Evolutionary conservation across 495 filamentous ascomycete species (phyloP), one percentile per base, ranked within the genome.

Genomic region (Lasiosphaeria hispida): DNA sequence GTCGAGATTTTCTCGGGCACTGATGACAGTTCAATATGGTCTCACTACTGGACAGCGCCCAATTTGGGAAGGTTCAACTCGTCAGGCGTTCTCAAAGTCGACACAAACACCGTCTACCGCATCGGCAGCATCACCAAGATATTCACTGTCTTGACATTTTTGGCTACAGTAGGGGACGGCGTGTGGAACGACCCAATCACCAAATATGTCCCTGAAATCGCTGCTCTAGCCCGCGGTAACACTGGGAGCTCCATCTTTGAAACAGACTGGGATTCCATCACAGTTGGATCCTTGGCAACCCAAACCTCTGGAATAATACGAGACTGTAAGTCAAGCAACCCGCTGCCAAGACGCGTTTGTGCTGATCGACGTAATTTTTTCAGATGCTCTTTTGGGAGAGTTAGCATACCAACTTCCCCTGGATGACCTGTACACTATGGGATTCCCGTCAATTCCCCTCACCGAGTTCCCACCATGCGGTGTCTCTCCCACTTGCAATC

Each of bases 191-290:
- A 72, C 11, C 69, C 73, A 0, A 60, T 79, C 35, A 83, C 69
- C 34, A 74, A 82, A 10, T 82, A 78, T 48, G 64, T 86, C 0
- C 83, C 85, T 1, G 81, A 86, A 55, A 66, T 85, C 6, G 72
- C 70, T 6, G 67, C 70, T 1, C 60, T 67, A 34, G 60, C 66
- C 4, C 63, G 72, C 6, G 58, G 70, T n/a, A 68, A 63, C 19
- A 50, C 69, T 2, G 74, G 75, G 0, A 68, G 68, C 41, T 58
- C 67, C 0, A 72, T 77, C 13, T 69, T 71, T 23, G 63, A 63
- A 4, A 62, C 79, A 7, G 71, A 75, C 15, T 86, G 83, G 83
- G 69, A 79, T 1, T 73, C 82, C 2, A 72, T 85, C 35, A 85
- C 81, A 0, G 69, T 85, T 10, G 78, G 81, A 0, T 75, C 79